Base-by-base conservation (phyloP, 352 stramenopile species). In the Globisporangium splendens region DNA sequence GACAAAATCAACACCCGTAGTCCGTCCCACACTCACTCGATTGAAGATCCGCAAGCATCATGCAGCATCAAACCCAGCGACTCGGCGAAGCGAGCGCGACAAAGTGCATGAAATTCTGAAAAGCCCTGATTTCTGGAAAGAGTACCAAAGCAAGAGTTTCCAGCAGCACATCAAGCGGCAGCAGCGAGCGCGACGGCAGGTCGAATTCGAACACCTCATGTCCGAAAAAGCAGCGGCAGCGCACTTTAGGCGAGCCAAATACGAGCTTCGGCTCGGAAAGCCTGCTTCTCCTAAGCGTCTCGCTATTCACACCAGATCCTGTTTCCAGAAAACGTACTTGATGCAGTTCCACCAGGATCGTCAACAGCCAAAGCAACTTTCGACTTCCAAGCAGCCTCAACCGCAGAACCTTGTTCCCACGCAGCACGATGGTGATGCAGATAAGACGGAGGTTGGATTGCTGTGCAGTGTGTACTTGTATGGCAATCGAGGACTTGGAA, bases 391-490 rank as follows among this genome's bases (percentile, higher is more conserved):
- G 44, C 28, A 22, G 35, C 18, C 33, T 24, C 8, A 22, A 4
- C 14, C 4, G 21, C 48, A 39, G 24, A 42, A 35, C 28, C 28
- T 8, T 35, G 28, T 11, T 35, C 28, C 28, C 10, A 6, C 28
- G 7, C 28, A 35, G 10, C 28, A 35, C 28, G 28, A 35, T 8
- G 28, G 10, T 35, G 28, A 35, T 35, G 10, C 5, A 8, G 28
- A 6, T 35, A 35, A 35, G 7, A 10, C 28, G 28, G 28, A 35
- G 28, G 28, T 35, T 12, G 64, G 53, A 1, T 70, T 68, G 33
- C 63, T 89, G 13, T 89, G 79, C 58, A 69, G 71, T 0, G 77
- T 88, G 17, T 88, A 84, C 56, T 50, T 81, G 17, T 75, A 86
- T 56, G 63, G 72, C 2, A 68, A 62, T 49, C 75, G 62, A 15